Percentiles rank a stretch among this genome's conserved stretches.
Conservation (phyloP, 305 asterid genomes). For the Petunia hybrid region DNA sequence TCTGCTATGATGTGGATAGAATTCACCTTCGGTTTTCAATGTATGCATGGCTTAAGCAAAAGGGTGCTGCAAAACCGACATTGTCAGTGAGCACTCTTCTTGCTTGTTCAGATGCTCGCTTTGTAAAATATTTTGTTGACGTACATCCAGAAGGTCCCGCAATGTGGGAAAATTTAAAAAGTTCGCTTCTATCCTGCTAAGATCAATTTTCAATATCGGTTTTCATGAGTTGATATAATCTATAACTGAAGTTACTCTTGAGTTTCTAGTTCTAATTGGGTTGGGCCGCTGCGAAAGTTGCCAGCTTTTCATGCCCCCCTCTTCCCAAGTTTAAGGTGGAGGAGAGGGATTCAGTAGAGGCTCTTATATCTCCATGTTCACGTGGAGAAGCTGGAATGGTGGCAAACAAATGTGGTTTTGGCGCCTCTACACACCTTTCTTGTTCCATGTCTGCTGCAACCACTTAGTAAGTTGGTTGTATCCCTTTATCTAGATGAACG, state of each 20-base stretch:
- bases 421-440: slow-evolving; percentile 80
- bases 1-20: slow-evolving; percentile 68
- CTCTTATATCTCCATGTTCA: slow-evolving; percentile 91
- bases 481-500: slow-evolving; percentile 76
- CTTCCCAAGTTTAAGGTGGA: slow-evolving; percentile 80
- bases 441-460: slow-evolving; percentile 75
- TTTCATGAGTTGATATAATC: neutral
- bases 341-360: slow-evolving; percentile 96
- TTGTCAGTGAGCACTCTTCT: slow-evolving; percentile 72
- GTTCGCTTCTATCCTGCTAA: slow-evolving; percentile 41
- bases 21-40: slow-evolving; percentile 64
- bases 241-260: too few species aligned
- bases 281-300: slow-evolving; percentile 48
- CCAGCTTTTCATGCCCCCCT: slow-evolving; percentile 51
- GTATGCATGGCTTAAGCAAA: slow-evolving; percentile 73
- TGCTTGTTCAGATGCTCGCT: slow-evolving; percentile 69
- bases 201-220: neutral
- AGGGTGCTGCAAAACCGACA: slow-evolving; percentile 69
- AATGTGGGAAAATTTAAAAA: slow-evolving; percentile 61
- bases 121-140: slow-evolving; percentile 63
- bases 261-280: too few species aligned
- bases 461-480: slow-evolving; percentile 70
- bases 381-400: slow-evolving; percentile 91
- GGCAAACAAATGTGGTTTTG: slow-evolving; percentile 70
- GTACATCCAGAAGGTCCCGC: slow-evolving; percentile 76